Conservation (phyloP, 2,329 filamentous ascomycete species). For the Verticillium zaregamsianum region DNA sequence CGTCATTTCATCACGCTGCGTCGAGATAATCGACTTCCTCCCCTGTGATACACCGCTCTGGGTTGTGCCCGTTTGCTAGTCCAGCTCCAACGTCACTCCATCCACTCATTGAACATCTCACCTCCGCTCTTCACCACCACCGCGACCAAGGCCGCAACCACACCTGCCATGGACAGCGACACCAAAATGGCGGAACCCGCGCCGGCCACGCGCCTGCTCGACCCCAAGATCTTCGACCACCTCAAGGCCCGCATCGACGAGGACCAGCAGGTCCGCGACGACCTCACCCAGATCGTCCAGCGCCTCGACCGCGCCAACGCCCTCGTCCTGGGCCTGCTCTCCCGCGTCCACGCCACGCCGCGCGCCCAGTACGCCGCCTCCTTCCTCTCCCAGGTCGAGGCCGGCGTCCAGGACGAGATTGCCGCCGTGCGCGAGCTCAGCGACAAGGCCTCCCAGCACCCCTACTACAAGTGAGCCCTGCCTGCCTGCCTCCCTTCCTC, state of each 20-base stretch:
- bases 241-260: slow-evolving; percentile 89
- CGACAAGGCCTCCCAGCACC: slow-evolving; percentile 73
- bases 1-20: too few species aligned
- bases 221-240: slow-evolving; percentile 79
- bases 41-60: background rate
- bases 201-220: slow-evolving; percentile 40
- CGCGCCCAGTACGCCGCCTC: slow-evolving; percentile 55
- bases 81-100: background rate
- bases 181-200: slow-evolving; percentile 12
- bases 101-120: background rate
- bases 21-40: too few species aligned
- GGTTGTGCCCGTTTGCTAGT: background rate
- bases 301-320: slow-evolving; percentile 79
- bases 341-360: slow-evolving; percentile 84
- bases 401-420: slow-evolving; percentile 68
- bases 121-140: background rate
- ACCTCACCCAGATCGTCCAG: slow-evolving; percentile 76
- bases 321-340: slow-evolving; percentile 76
- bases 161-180: slow-evolving; percentile 11
- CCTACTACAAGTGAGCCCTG: slow-evolving; percentile 81
- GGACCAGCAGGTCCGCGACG: slow-evolving; percentile 76
- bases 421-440: slow-evolving; percentile 67
- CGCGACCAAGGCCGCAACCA: background rate
- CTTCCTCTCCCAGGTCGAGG: slow-evolving; percentile 67
- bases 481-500: background rate